Evolutionary conservation across 2,329 filamentous ascomycete species (phyloP).

Genomic region (Ophiostoma sp.): DNA sequence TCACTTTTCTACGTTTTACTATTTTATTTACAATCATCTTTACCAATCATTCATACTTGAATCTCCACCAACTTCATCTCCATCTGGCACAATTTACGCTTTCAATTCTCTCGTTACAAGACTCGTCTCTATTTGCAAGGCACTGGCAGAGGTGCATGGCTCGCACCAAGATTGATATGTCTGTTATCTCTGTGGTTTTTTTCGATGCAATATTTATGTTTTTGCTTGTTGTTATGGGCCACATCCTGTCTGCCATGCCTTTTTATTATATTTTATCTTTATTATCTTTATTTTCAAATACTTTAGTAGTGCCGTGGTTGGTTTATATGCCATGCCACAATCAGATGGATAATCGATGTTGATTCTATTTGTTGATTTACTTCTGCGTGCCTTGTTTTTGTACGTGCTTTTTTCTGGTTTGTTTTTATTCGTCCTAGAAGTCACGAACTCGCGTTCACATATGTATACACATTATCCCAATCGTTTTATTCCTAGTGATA

Average conservation of each 20-base stretch:
- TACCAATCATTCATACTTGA: neutral
- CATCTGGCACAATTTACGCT: neutral
- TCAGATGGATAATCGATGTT: neutral
- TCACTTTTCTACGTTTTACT: neutral
- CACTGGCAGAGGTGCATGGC: neutral
- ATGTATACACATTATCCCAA: neutral
- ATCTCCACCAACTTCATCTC: neutral
- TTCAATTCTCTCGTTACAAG: conserved; percentile 9
- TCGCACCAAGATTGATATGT: neutral
- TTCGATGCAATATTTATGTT: neutral
- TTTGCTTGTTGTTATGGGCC: neutral
- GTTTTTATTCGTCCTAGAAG: neutral
- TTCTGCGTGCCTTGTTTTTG: neutral
- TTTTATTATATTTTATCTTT: neutral
- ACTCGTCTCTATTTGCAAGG: neutral
- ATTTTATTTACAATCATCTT: neutral
- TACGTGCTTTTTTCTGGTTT: neutral
- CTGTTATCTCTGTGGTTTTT: neutral
- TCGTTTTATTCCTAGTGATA: too few species aligned
- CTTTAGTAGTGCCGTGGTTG: neutral
- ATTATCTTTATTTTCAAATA: neutral
- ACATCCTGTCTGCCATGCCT: neutral
- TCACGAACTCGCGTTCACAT: neutral
- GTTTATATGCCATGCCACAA: neutral
- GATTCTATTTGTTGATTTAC: neutral